Evolutionary conservation across 1,139 yeast genomes (phyloP), one percentile per base, ranked within the genome.

Genomic region (Suhomyces ambrosiae): DNA sequence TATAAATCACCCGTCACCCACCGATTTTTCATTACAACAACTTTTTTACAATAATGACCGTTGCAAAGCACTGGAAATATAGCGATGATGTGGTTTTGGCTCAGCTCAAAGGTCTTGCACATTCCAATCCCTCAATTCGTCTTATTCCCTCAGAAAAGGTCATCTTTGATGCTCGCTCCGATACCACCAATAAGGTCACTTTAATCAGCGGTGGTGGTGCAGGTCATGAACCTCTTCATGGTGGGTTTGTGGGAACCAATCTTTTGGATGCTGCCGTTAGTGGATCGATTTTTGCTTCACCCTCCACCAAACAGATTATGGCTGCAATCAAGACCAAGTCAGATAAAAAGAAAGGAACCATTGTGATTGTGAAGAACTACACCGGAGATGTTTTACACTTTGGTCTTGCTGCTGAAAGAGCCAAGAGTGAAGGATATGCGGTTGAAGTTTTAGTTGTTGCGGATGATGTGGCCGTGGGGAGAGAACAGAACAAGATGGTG

Each of bases 181-280:
- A 65, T 27, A 55, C 68, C 14, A 37, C 55, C n/a, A 61, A 65
- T 19, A 82, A 84, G 52, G 83, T 89, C 31, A 76, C 88, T 3
- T 53, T 90, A 37, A 66, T 90, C 18, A 82, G 96, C 31, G 96
- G 97, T 40, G 97, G 97, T 38, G 97, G 97, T 21, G 82, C 92
- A 7, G 97, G 97, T 25, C 97, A 90, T 58, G 97, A 90, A 61
- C 97, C 97, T 21, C 72, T 90, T 7, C 96, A 89, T 56, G 92
- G 86, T 4, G 97, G 96, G 0, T 89, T 80, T 56, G 92, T 90
- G 10, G 97, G 97, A 5, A 72, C 76, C 18, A 92, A 92, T 36
- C 67, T 85, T 53, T 63, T 90, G 29, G 88, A 86, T 52, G 95
- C 85, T 25, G 97, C 96, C 2, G 96, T 89, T 7, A 80, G 88